Evolutionary conservation across 257 asterid species (phyloP), one percentile per base, ranked within the genome.

Genomic region (Solanum pinnatisectum): DNA sequence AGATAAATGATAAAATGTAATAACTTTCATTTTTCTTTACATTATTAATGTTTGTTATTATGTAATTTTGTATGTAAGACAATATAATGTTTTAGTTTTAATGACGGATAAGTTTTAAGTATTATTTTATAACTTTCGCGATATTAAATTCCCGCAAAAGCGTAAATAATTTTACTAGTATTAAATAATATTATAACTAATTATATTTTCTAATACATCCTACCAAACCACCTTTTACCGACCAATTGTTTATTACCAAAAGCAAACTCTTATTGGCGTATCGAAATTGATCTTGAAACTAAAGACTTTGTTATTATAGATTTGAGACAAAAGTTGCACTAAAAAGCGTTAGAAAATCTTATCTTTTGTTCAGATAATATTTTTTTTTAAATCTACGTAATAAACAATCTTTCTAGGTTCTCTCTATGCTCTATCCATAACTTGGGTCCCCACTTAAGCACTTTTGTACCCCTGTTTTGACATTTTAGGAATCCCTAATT

Each of bases 191-290:
- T 1, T 22, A 8, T 8, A 59, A 59, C 67, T 59, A 22, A 59
- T 59, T 22, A 59, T 20, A 8, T 60, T 60, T 22, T 60, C 27
- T 60, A 23, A 60, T 22, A 60, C 14, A 2, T 22, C 14, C 30
- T 22, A 22, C 27, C 68, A 60, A 60, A 60, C 68, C 10, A 22
- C 6, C 14, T 60, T 60, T 65, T n/a, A 25, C 33, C 15, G 1
- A 2, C 32, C 72, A 42, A 78, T 78, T 78, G 30, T 74, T 78
- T 87, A 25, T 42, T 60, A 63, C 67, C 56, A n/a, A 33, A 89
- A 91, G 63, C 37, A 35, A 85, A 74, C 65, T 63, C 22, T 56
- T 87, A 87, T 44, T 56, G 87, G 49, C 85, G 78, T 85, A 91
- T 72, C 49, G 5, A 52, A 76, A 78, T 56, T 76, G 46, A 16